These are phyloP conservation scores for Aspergillus japonicus DNA, from an alignment of 2,329 filamentous ascomycete genomes.

Conservation along the genomic window DNA sequence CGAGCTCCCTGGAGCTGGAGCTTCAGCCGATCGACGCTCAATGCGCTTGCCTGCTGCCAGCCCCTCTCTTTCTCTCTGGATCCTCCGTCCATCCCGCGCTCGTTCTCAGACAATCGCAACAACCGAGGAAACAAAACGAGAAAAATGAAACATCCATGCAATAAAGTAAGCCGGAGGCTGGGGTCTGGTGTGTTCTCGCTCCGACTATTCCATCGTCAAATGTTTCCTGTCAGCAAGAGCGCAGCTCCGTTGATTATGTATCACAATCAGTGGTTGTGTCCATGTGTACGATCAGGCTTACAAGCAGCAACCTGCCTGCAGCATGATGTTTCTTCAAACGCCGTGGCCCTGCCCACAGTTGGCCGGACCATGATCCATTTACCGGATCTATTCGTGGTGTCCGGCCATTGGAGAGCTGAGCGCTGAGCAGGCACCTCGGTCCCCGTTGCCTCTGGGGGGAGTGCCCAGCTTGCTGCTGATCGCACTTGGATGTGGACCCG, in stretches of 20 bases:
- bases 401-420: constrained; percentile 14
- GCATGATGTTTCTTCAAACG: not conserved
- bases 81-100: not conserved
- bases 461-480: not conserved
- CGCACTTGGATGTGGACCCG: not conserved
- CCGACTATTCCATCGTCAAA: no score
- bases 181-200: no score
- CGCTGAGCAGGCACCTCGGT: not conserved
- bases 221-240: no score
- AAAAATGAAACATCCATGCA: no score
- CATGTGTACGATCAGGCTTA: not conserved
- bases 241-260: no score
- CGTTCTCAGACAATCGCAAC: no score
- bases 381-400: constrained; percentile 10
- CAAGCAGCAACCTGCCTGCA: not conserved
- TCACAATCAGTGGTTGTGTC: no score
- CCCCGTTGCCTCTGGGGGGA: not conserved
- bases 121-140: not conserved
- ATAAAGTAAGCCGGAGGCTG: no score
- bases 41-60: not conserved
- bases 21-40: constrained; percentile 17
- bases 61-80: not conserved
- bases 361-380: not conserved
- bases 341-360: no score
- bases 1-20: constrained; percentile 6